phyloP scores from a whole-genome alignment of 306 rosid species.

The Canavalia ensiformis region DNA sequence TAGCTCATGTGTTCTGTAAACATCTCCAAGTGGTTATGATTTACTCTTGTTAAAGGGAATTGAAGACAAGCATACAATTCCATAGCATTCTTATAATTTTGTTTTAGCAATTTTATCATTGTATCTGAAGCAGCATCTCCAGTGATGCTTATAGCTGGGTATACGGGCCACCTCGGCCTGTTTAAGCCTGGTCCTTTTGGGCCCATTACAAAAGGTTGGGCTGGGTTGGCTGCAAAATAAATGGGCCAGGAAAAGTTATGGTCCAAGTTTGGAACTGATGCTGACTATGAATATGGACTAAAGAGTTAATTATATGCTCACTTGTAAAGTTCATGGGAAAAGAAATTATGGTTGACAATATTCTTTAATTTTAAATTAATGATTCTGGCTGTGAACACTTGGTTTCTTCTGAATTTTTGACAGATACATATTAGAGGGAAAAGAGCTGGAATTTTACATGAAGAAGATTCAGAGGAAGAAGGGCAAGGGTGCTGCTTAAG shows the following conservation, averaged over 20 bases:
- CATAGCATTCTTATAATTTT: background rate
- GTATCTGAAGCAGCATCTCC: background rate
- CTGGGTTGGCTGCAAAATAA: too few species aligned
- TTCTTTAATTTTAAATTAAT: background rate
- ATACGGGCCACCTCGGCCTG: too few species aligned
- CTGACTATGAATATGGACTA: background rate
- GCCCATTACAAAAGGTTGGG: too few species aligned
- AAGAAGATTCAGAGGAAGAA: conserved; percentile 81
- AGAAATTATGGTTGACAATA: background rate
- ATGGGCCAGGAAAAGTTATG: background rate
- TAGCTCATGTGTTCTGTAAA: background rate
- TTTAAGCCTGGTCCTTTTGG: too few species aligned
- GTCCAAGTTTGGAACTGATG: background rate
- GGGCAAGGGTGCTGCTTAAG: conserved; percentile 69
- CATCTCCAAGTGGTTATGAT: background rate
- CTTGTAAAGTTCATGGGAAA: background rate
- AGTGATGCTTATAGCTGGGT: too few species aligned
- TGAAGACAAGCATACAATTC: background rate
- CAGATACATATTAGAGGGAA: conserved; percentile 79
- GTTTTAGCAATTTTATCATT: background rate
- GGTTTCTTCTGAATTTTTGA: background rate
- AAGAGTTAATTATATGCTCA: background rate
- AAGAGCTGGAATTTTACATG: conserved; percentile 79
- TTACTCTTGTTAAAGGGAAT: background rate
- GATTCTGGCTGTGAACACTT: background rate